Base-by-base conservation (phyloP, 1,284 basidiomycete genomes). In the Sporisorium exsertum region DNA sequence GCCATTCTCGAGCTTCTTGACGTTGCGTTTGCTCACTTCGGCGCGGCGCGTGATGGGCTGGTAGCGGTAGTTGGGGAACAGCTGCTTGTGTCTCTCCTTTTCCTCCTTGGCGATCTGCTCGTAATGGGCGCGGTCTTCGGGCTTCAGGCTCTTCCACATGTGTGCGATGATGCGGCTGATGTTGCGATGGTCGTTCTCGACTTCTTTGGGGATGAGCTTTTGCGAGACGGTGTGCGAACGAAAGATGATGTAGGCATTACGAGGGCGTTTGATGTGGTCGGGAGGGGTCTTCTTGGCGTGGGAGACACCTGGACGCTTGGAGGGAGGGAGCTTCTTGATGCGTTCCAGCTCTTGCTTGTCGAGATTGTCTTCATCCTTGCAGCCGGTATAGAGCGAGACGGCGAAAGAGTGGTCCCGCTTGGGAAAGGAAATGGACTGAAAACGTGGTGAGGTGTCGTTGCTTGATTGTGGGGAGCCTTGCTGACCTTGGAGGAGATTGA, bases 231-330 rank as follows among this genome's bases (percentile, higher is more conserved):
- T 94, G 58, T 93, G 92, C 35, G 93, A 93, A 69, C 95, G 90
- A 87, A 95, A 97, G 85, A 97, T 90, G 81, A 97, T 96, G 87
- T 96, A 97, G 52, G 95, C 94, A 86, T 97, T 97, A 33, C 94
- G 92, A 0, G 94, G 94, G 35, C 94, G 91, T 52, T 94, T 94
- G 84, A 95, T 93, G 86, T 95, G 92, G 26, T 87, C 88, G 2
- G 77, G 69, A 1, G 62, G 59, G 22, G 60, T 79, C 54, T 78
- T 80, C 16, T 77, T 76, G 20, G 77, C 61, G 57, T 84, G 83
- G n/a, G 82, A 81, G 1, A 71, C 62, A 16, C 62, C 61, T 1
- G 74, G 68, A 10, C 66, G 77, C 50, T 72, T 68, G 29, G 65
- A 72, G 2, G 69, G 74, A 9, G 59, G 63, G 0, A 60, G 50